Conservation (phyloP, 805 yeast genomes). For the Schwanniomyces pseudopolymorphus region DNA sequence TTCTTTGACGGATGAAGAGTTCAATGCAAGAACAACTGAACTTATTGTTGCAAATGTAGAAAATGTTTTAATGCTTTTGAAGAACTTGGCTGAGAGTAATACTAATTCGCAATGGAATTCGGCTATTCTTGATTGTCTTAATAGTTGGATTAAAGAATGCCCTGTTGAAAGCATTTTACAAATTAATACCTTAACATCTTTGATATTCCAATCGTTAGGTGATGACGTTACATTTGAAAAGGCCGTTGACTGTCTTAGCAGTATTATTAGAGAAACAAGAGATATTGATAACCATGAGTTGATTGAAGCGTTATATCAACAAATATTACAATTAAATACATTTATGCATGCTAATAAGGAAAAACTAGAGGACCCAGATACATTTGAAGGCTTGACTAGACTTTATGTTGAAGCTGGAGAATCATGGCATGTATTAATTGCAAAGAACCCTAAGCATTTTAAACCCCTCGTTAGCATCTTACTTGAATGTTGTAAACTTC, state of each 20-base stretch:
- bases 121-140: constrained; percentile 68
- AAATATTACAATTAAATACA: constrained; percentile 61
- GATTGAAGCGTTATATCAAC: constrained; percentile 65
- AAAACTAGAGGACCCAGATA: constrained; percentile 60
- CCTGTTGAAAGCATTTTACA: constrained; percentile 69
- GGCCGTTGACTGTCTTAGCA: constrained; percentile 81
- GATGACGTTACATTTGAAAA: constrained; percentile 75
- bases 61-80: constrained; percentile 62
- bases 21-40: constrained; percentile 58
- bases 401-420: constrained; percentile 91
- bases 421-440: constrained; percentile 88
- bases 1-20: constrained; percentile 80
- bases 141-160: constrained; percentile 89
- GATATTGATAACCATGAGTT: constrained; percentile 66
- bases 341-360: constrained; percentile 33
- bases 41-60: constrained; percentile 68
- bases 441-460: constrained; percentile 67
- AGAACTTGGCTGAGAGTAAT: constrained; percentile 38
- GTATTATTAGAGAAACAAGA: constrained; percentile 77
- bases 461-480: constrained; percentile 72
- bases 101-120: constrained; percentile 33
- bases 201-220: constrained; percentile 61
- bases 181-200: constrained; percentile 59
- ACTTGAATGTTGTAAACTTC: constrained; percentile 67
- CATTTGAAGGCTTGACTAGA: constrained; percentile 67